These are phyloP conservation scores for Paspalum notatum DNA, from an alignment of 176 grass and related monocot genomes.

Conservation along the genomic window DNA sequence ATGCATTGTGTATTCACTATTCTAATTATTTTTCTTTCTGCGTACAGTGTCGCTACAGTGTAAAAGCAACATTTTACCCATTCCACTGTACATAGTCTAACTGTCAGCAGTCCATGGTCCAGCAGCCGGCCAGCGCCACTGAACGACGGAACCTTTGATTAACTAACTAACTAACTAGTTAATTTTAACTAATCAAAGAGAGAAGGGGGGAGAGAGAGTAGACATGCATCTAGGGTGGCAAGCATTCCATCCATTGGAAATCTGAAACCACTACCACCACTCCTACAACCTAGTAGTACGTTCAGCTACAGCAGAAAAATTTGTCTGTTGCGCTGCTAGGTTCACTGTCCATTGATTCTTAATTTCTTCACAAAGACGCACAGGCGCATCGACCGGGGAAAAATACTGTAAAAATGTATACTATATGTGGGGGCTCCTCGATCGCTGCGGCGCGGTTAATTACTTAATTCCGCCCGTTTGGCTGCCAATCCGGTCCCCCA, in stretches of 20 bases:
- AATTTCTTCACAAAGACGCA: neutral
- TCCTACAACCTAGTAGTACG: constrained; percentile 26
- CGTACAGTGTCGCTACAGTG: no score
- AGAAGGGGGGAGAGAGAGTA: neutral
- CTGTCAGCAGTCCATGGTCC: neutral
- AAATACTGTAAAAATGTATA: neutral
- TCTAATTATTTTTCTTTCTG: no score
- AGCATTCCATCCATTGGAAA: constrained; percentile 42
- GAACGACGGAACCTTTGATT: neutral
- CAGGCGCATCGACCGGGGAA: neutral
- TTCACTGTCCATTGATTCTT: constrained; percentile 13
- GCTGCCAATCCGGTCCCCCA: constrained; percentile 29
- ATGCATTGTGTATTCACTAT: no score
- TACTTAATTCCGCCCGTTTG: constrained; percentile 19
- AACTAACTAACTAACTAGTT: neutral
- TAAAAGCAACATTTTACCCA: neutral
- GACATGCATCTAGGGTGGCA: constrained; percentile 15
- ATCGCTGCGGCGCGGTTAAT: neutral
- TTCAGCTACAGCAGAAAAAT: constrained; percentile 20
- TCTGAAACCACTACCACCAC: constrained; percentile 16
- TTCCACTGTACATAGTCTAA: no score
- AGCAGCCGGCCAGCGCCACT: neutral
- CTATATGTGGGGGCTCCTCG: neutral
- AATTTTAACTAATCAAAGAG: neutral
- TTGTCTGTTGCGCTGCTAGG: constrained; percentile 37